Conservation (phyloP, 1,139 yeast genomes). For the Arxiozyma bovina region DNA sequence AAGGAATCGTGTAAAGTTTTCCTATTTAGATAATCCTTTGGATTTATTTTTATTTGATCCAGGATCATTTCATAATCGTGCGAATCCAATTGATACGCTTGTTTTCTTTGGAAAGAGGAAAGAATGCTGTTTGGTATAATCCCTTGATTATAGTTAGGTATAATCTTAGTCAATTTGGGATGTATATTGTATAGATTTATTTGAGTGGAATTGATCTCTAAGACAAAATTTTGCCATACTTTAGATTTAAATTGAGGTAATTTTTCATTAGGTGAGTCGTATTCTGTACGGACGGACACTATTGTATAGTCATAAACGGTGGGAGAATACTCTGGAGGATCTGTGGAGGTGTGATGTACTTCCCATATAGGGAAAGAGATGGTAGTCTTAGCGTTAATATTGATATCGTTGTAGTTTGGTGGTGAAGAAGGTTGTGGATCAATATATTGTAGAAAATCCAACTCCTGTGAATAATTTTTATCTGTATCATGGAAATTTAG, state of each 20-base stretch:
- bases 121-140: slow-evolving; percentile 2
- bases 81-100: slow-evolving; percentile 17
- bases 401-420: slow-evolving; percentile 35
- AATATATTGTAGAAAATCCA: slow-evolving; percentile 33
- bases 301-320: slow-evolving; percentile 48
- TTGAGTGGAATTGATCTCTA: slow-evolving; percentile 69
- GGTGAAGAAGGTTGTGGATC: slow-evolving; percentile 47
- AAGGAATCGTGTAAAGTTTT: slow-evolving; percentile 42
- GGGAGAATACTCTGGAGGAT: slow-evolving; percentile 48
- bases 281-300: slow-evolving; percentile 51
- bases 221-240: slow-evolving; percentile 52
- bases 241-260: slow-evolving; percentile 40
- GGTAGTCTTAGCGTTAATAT: slow-evolving; percentile 31
- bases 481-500: background rate
- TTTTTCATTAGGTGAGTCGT: slow-evolving; percentile 55
- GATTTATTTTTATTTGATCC: slow-evolving; percentile 23
- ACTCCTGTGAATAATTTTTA: slow-evolving; percentile 4
- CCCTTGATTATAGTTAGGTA: slow-evolving; percentile 8
- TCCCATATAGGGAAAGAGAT: slow-evolving; percentile 42
- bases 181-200: slow-evolving; percentile 44
- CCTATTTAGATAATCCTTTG: slow-evolving; percentile 29
- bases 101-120: slow-evolving; percentile 11
- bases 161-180: slow-evolving; percentile 1
- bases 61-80: slow-evolving; percentile 28
- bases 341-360: slow-evolving; percentile 4